phyloP scores from a whole-genome alignment of 2,329 filamentous ascomycete genomes.

The Colletotrichum sp. region DNA sequence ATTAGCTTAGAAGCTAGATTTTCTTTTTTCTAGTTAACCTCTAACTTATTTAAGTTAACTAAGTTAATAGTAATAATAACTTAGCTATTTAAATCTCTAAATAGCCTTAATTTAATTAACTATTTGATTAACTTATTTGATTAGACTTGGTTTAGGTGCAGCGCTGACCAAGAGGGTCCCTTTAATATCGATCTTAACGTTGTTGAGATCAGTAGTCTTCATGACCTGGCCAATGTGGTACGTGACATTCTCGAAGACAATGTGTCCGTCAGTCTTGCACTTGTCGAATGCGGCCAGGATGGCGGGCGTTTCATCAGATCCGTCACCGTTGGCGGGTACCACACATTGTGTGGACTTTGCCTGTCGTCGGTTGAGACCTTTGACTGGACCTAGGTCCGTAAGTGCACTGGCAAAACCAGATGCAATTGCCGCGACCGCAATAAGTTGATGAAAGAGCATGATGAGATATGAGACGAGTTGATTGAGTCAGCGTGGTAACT shows the following conservation, averaged over 20 bases:
- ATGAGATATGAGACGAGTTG: background rate
- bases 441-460: background rate
- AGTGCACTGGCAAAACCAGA: background rate
- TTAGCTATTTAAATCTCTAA: too few species aligned
- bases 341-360: background rate
- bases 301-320: background rate
- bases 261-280: background rate
- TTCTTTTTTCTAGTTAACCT: too few species aligned
- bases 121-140: too few species aligned
- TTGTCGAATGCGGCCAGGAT: background rate
- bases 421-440: background rate
- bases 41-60: too few species aligned
- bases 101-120: too few species aligned
- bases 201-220: background rate
- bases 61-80: too few species aligned
- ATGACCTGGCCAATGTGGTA: background rate
- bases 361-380: background rate
- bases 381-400: background rate
- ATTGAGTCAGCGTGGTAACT: background rate
- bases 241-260: background rate
- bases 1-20: too few species aligned
- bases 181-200: background rate
- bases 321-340: background rate
- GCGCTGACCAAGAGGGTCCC: background rate
- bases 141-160: too few species aligned